Evolutionary conservation across 768 basidiomycete species (phyloP).

Genomic region (Calocera viscosa): DNA sequence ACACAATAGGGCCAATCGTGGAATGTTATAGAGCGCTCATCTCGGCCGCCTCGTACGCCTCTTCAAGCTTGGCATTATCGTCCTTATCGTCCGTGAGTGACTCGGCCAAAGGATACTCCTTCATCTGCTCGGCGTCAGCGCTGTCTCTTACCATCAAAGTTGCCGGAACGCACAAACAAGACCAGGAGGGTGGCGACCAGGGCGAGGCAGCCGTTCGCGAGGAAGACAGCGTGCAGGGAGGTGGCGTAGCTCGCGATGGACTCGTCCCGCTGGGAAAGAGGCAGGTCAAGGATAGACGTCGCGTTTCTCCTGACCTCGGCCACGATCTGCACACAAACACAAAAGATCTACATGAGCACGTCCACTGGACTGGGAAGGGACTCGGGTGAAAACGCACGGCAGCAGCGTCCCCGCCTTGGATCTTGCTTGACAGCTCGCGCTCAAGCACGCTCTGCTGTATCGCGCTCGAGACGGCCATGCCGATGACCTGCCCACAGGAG

Average conservation of each 20-base stretch:
- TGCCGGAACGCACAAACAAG: background rate
- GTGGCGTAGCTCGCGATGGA: slow-evolving; percentile 2
- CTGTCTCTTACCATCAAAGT: too few relatives aligned
- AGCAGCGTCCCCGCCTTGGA: background rate
- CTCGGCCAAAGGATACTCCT: background rate
- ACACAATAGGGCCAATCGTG: background rate
- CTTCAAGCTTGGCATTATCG: background rate
- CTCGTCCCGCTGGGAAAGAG: background rate
- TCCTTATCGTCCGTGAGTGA: background rate
- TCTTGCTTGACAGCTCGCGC: background rate
- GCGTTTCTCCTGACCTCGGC: background rate
- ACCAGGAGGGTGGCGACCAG: background rate
- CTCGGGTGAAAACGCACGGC: background rate
- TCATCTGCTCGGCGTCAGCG: background rate
- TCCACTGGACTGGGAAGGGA: background rate
- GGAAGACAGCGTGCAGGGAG: slow-evolving; percentile 5
- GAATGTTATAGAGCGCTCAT: slow-evolving; percentile 1
- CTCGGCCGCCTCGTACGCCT: background rate
- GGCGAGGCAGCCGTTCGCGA: background rate
- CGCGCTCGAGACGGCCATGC: slow-evolving; percentile 3
- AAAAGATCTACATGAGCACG: background rate
- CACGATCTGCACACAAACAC: background rate
- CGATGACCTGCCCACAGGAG: slow-evolving; percentile 1
- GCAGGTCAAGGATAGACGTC: slow-evolving; percentile 1
- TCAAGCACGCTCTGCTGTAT: slow-evolving; percentile 8